A percentile compares a stretch with the other conserved stretches of the same genome.
Evolutionary conservation across 2,329 filamentous ascomycete genomes (phyloP).

Genomic region (Clarireedia paspali): DNA sequence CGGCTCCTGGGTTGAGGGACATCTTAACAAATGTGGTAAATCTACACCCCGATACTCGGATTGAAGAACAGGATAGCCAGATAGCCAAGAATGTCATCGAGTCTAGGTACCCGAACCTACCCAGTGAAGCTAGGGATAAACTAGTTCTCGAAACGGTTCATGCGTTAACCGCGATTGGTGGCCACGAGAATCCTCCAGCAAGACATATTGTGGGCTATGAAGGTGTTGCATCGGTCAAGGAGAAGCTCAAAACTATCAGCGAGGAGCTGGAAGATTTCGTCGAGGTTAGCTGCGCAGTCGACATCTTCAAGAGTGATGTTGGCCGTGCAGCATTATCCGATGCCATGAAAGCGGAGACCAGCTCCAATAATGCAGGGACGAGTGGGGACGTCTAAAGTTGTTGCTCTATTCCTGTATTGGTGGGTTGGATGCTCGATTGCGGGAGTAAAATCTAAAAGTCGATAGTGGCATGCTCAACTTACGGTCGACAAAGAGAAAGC

Average conservation of each 20-base stretch:
- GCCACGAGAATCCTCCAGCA: constrained; percentile 90
- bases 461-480: too few relatives aligned
- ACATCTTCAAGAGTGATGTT: constrained; percentile 29
- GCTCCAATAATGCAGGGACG: neutral
- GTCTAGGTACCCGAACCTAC: constrained; percentile 68
- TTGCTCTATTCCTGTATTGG: too few relatives aligned
- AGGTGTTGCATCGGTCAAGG: constrained; percentile 79
- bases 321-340: constrained; percentile 20
- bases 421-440: too few relatives aligned
- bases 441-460: too few relatives aligned
- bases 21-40: constrained; percentile 77
- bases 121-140: constrained; percentile 57
- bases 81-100: constrained; percentile 35
- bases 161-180: constrained; percentile 84
- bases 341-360: constrained; percentile 3
- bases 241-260: constrained; percentile 92
- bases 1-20: constrained; percentile 73
- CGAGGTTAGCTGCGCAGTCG: constrained; percentile 58
- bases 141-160: constrained; percentile 85
- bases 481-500: too few relatives aligned
- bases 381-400: neutral
- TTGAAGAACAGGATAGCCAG: constrained; percentile 22
- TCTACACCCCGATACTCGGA: constrained; percentile 57
- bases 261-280: constrained; percentile 96
- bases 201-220: constrained; percentile 91